phyloP scores from a whole-genome alignment of 2,329 filamentous ascomycete genomes.

The Fusarium albidum region DNA sequence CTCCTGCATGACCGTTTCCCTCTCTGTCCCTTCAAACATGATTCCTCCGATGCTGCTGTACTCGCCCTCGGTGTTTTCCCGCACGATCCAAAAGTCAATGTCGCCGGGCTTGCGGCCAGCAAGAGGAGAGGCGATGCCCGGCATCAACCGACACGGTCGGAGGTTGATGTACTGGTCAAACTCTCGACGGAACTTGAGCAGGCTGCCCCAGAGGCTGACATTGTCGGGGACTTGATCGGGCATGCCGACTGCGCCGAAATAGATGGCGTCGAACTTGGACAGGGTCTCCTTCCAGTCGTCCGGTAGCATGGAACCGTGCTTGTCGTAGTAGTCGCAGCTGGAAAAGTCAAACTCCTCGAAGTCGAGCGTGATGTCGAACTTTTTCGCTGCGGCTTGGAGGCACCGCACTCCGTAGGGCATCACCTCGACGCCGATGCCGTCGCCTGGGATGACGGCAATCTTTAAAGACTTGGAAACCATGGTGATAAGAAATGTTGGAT shows the following conservation, averaged over 20 bases:
- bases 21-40: constrained; percentile 65
- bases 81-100: constrained; percentile 72
- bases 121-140: constrained; percentile 66
- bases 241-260: constrained; percentile 73
- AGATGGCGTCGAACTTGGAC: constrained; percentile 68
- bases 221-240: constrained; percentile 67
- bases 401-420: constrained; percentile 69
- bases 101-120: constrained; percentile 61
- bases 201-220: constrained; percentile 71
- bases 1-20: constrained; percentile 69
- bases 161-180: constrained; percentile 76
- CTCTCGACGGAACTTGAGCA: constrained; percentile 71
- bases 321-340: constrained; percentile 66
- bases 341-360: constrained; percentile 73
- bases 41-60: constrained; percentile 72
- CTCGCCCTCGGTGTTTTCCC: constrained; percentile 74
- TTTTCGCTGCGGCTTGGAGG: constrained; percentile 58
- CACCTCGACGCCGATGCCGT: constrained; percentile 75
- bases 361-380: constrained; percentile 61
- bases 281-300: constrained; percentile 60
- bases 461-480: constrained; percentile 47
- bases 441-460: constrained; percentile 73
- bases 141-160: constrained; percentile 68
- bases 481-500: no score
- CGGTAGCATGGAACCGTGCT: constrained; percentile 54